phyloP scores from a whole-genome alignment of 2,329 filamentous ascomycete species.

The Metarhizium sp. region DNA sequence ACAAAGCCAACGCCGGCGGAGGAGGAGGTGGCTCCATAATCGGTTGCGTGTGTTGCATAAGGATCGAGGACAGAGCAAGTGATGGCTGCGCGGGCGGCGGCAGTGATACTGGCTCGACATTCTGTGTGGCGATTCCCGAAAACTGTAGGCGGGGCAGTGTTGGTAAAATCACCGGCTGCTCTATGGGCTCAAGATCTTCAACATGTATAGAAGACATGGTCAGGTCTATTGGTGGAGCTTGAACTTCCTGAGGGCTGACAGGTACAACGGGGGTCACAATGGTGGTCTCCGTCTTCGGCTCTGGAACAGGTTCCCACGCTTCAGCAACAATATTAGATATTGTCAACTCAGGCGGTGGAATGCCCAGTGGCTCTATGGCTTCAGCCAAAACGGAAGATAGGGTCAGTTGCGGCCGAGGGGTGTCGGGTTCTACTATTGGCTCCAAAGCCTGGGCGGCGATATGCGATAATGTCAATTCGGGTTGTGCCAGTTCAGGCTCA shows the following conservation, averaged over 20 bases:
- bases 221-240: constrained; percentile 11
- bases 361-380: constrained; percentile 17
- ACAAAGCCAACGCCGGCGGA: constrained; percentile 24
- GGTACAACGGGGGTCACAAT: background rate
- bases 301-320: constrained; percentile 16
- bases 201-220: constrained; percentile 21
- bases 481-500: background rate
- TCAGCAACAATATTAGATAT: constrained; percentile 22
- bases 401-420: constrained; percentile 14
- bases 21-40: constrained; percentile 11
- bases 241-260: background rate
- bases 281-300: constrained; percentile 10
- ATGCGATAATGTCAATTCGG: constrained; percentile 14
- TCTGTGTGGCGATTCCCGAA: constrained; percentile 24
- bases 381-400: constrained; percentile 18
- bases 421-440: constrained; percentile 17
- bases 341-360: constrained; percentile 17
- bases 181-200: constrained; percentile 24
- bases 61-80: constrained; percentile 21
- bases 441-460: constrained; percentile 15
- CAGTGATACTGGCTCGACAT: constrained; percentile 26
- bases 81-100: constrained; percentile 13
- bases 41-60: constrained; percentile 20
- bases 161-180: constrained; percentile 15
- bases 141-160: constrained; percentile 19